Evolutionary conservation across 352 stramenopile genomes (phyloP).

Genomic region (Nothophytophthora sp.): DNA sequence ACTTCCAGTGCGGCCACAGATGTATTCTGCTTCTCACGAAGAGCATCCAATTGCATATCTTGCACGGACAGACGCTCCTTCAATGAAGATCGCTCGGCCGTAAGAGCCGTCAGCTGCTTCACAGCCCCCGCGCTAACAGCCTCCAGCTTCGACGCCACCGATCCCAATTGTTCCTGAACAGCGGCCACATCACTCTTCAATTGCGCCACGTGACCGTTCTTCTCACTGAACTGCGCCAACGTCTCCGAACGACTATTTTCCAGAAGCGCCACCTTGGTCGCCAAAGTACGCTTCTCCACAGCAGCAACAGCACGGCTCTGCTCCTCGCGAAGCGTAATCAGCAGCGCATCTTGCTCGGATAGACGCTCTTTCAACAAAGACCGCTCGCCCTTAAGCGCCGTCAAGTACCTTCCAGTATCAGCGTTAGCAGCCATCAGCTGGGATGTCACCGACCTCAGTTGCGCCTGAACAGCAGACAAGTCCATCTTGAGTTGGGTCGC

Average conservation of each 20-base stretch:
- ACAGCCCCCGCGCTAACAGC: slow-evolving; percentile 1
- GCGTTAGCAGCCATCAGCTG: slow-evolving; percentile 19
- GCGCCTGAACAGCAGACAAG: background rate
- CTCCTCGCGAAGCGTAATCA: slow-evolving; percentile 8
- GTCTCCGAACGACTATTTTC: slow-evolving; percentile 14
- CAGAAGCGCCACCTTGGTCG: slow-evolving; percentile 19
- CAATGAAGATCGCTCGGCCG: slow-evolving; percentile 5
- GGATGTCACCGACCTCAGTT: slow-evolving; percentile 7
- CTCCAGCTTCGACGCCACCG: slow-evolving; percentile 4
- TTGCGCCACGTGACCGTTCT: slow-evolving; percentile 8
- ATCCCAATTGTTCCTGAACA: background rate
- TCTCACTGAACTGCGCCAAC: slow-evolving; percentile 15
- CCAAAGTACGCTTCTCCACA: slow-evolving; percentile 21
- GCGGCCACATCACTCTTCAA: slow-evolving; percentile 13
- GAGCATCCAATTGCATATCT: slow-evolving; percentile 1
- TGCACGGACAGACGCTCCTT: slow-evolving; percentile 10
- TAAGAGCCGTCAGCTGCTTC: slow-evolving; percentile 6
- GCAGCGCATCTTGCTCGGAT: slow-evolving; percentile 8
- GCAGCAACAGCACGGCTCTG: slow-evolving; percentile 11
- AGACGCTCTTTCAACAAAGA: slow-evolving; percentile 13
- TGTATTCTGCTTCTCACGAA: slow-evolving; percentile 4
- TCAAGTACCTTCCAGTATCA: slow-evolving; percentile 15
- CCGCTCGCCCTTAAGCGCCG: slow-evolving; percentile 18
- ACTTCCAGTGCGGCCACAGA: slow-evolving; percentile 5
- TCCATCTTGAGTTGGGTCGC: background rate